phyloP scores from a whole-genome alignment of 805 yeast genomes.

The Maudiozyma serrabonitensis region DNA sequence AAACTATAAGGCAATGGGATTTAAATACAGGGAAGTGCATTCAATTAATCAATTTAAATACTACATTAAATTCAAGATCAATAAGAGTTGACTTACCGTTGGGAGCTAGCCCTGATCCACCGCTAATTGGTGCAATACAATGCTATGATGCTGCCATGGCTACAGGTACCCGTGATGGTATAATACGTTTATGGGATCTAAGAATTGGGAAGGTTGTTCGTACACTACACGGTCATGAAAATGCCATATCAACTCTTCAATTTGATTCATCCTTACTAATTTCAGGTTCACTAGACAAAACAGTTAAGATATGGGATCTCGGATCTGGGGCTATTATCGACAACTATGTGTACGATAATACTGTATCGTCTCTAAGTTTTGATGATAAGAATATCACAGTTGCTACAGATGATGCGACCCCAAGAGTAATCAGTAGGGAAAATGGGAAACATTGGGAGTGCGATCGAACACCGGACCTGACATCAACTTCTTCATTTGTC shows the following conservation, averaged over 20 bases:
- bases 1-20: slow-evolving; percentile 73
- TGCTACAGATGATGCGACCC: slow-evolving; percentile 37
- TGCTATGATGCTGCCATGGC: slow-evolving; percentile 69
- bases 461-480: slow-evolving; percentile 36
- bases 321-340: slow-evolving; percentile 54
- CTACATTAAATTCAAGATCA: slow-evolving; percentile 12
- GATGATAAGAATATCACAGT: slow-evolving; percentile 49
- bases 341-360: slow-evolving; percentile 49
- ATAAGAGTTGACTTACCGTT: slow-evolving; percentile 4
- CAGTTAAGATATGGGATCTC: slow-evolving; percentile 62
- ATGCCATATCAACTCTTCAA: slow-evolving; percentile 55
- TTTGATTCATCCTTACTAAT: slow-evolving; percentile 54
- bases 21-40: slow-evolving; percentile 51
- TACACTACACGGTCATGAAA: slow-evolving; percentile 55
- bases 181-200: slow-evolving; percentile 67
- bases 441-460: slow-evolving; percentile 44
- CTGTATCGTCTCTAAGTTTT: slow-evolving; percentile 47
- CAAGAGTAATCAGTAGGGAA: slow-evolving; percentile 48
- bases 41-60: slow-evolving; percentile 53
- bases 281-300: slow-evolving; percentile 55
- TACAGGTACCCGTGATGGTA: slow-evolving; percentile 67
- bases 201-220: slow-evolving; percentile 59
- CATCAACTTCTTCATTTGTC: slow-evolving; percentile 61
- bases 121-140: slow-evolving; percentile 57
- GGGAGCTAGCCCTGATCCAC: slow-evolving; percentile 11